Percentiles rank a stretch among this genome's conserved stretches.
These are phyloP conservation scores for Aegilops longissima DNA, from an alignment of 176 grass and related monocot genomes.

Conservation along the genomic window DNA sequence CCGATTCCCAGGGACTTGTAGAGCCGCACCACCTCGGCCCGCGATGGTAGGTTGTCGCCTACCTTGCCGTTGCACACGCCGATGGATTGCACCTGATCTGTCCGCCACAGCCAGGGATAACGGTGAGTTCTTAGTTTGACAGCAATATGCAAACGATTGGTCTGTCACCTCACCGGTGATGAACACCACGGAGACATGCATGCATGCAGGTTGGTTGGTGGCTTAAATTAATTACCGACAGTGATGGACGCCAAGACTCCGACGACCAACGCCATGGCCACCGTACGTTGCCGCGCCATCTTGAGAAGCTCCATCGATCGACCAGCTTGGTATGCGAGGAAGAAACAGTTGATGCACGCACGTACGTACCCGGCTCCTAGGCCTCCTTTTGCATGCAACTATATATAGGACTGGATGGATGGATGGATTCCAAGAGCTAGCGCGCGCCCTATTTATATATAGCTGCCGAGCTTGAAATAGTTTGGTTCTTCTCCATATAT, in stretches of 20 bases:
- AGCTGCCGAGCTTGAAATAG: too few species aligned
- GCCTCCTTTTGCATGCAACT: not conserved
- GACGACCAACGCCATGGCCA: slow-evolving; percentile 29
- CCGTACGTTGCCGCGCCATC: slow-evolving; percentile 13
- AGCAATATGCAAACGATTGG: too few species aligned
- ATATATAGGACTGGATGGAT: not conserved
- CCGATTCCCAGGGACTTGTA: too few species aligned
- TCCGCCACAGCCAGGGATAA: not conserved
- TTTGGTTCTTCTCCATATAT: too few species aligned
- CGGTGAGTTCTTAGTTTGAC: too few species aligned
- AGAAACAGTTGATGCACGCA: not conserved
- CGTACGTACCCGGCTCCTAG: too few species aligned
- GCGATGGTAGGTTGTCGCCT: slow-evolving; percentile 23
- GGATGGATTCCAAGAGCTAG: too few species aligned
- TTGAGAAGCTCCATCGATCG: not conserved
- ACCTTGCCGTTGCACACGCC: slow-evolving; percentile 87
- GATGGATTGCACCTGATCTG: slow-evolving; percentile 8
- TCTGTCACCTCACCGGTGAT: not conserved
- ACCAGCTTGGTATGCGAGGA: not conserved
- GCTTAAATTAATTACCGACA: slow-evolving; percentile 20
- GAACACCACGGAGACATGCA: not conserved
- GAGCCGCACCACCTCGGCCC: too few species aligned
- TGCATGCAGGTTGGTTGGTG: not conserved
- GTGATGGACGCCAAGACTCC: slow-evolving; percentile 29
- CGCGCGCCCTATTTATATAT: too few species aligned